phyloP scores from a whole-genome alignment of 768 basidiomycete species.

The Termitomyces eurrhizus region DNA sequence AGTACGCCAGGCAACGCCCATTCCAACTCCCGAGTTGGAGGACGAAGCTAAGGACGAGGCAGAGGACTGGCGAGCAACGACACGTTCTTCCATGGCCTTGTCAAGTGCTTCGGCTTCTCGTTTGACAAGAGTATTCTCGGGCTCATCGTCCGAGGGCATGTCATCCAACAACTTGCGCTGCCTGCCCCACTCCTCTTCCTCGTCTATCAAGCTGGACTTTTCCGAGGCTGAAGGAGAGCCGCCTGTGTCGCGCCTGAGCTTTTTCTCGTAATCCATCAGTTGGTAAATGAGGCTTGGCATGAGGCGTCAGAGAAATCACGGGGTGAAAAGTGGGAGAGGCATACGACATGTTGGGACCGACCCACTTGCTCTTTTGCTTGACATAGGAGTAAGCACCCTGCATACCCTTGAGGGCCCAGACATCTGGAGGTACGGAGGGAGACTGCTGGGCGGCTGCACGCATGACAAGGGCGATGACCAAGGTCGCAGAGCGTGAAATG shows the following conservation, averaged over 20 bases:
- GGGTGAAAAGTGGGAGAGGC: slow-evolving; percentile 30
- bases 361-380: slow-evolving; percentile 82
- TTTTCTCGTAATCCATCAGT: slow-evolving; percentile 86
- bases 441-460: slow-evolving; percentile 75
- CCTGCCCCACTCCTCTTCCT: slow-evolving; percentile 81
- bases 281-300: slow-evolving; percentile 81
- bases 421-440: slow-evolving; percentile 64
- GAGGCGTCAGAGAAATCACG: slow-evolving; percentile 16
- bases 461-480: slow-evolving; percentile 92
- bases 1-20: slow-evolving; percentile 62
- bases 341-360: slow-evolving; percentile 94
- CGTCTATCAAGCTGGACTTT: slow-evolving; percentile 51
- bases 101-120: slow-evolving; percentile 82
- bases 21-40: slow-evolving; percentile 51
- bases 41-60: slow-evolving; percentile 60
- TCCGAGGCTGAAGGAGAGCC: slow-evolving; percentile 51
- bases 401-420: slow-evolving; percentile 82
- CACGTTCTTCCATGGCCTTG: slow-evolving; percentile 83
- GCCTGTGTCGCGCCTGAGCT: slow-evolving; percentile 45
- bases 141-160: slow-evolving; percentile 46
- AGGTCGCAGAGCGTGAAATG: slow-evolving; percentile 85
- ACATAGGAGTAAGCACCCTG: slow-evolving; percentile 88
- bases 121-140: slow-evolving; percentile 55
- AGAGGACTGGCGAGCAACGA: slow-evolving; percentile 71
- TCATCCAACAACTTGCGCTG: slow-evolving; percentile 61